phyloP scores from a whole-genome alignment of 2,329 filamentous ascomycete genomes.

The Alternaria arbusti region DNA sequence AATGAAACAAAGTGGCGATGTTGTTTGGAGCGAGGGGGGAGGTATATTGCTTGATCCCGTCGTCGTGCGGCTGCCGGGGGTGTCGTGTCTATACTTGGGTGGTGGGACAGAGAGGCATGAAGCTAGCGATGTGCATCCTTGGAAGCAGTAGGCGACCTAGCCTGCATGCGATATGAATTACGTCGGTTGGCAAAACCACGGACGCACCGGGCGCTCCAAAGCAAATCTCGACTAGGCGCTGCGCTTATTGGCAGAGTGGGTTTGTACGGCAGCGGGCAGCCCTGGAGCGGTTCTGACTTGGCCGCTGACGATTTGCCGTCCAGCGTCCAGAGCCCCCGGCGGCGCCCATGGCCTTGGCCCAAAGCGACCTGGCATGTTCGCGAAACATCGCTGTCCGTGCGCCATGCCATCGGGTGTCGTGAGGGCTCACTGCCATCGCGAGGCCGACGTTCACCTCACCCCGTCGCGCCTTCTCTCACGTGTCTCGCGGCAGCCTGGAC shows the following conservation, averaged over 20 bases:
- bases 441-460: not conserved
- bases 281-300: constrained; percentile 1
- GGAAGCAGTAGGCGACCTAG: constrained; percentile 1
- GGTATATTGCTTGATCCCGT: constrained; percentile 1
- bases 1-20: not conserved
- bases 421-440: not conserved
- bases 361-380: not conserved
- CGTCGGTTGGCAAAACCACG: constrained; percentile 5
- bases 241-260: not conserved
- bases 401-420: not conserved
- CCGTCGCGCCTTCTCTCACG: not conserved
- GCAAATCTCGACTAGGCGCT: not conserved
- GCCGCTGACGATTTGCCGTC: not conserved
- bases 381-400: constrained; percentile 4
- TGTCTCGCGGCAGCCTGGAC: not conserved
- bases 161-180: not conserved
- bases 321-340: not conserved
- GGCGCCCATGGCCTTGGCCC: not conserved
- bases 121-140: not conserved
- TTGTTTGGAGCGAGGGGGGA: not conserved
- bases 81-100: constrained; percentile 11
- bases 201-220: not conserved
- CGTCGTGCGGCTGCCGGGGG: not conserved
- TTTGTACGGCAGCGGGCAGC: not conserved
- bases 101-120: constrained; percentile 1